Evolutionary conservation across 2,329 filamentous ascomycete species (phyloP).

Genomic region (Stylonectria norvegica): DNA sequence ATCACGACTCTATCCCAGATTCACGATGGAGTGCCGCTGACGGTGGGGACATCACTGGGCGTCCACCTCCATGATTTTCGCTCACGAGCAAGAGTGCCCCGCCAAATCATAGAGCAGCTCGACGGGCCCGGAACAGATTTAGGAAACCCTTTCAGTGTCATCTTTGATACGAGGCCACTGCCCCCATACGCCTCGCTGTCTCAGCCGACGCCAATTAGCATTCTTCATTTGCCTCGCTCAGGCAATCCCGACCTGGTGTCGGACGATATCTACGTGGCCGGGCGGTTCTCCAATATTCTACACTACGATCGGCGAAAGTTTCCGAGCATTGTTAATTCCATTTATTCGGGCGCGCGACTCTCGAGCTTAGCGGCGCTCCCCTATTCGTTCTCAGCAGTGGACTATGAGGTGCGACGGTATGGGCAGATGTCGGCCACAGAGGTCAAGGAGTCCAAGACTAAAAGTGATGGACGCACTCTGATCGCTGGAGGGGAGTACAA

Average conservation of each 20-base stretch:
- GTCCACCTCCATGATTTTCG: constrained; percentile 81
- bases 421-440: constrained; percentile 54
- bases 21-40: constrained; percentile 65
- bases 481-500: constrained; percentile 89
- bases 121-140: constrained; percentile 23
- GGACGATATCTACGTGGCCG: constrained; percentile 81
- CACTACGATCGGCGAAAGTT: constrained; percentile 88
- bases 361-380: constrained; percentile 70
- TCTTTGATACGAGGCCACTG: constrained; percentile 52
- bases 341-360: constrained; percentile 79
- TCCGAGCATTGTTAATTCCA: constrained; percentile 69
- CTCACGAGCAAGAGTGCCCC: constrained; percentile 31
- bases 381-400: constrained; percentile 61
- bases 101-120: constrained; percentile 37
- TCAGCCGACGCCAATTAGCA: constrained; percentile 77
- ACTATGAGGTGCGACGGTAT: constrained; percentile 54
- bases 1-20: constrained; percentile 79
- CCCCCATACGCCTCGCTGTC: constrained; percentile 67
- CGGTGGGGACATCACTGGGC: constrained; percentile 77
- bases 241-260: constrained; percentile 55
- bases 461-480: constrained; percentile 58
- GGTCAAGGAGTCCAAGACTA: constrained; percentile 51
- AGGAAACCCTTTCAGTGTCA: constrained; percentile 32
- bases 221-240: constrained; percentile 68
- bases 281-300: constrained; percentile 82